phyloP scores from a whole-genome alignment of 768 basidiomycete species.

The Rhodosporidiobolus sp. region DNA sequence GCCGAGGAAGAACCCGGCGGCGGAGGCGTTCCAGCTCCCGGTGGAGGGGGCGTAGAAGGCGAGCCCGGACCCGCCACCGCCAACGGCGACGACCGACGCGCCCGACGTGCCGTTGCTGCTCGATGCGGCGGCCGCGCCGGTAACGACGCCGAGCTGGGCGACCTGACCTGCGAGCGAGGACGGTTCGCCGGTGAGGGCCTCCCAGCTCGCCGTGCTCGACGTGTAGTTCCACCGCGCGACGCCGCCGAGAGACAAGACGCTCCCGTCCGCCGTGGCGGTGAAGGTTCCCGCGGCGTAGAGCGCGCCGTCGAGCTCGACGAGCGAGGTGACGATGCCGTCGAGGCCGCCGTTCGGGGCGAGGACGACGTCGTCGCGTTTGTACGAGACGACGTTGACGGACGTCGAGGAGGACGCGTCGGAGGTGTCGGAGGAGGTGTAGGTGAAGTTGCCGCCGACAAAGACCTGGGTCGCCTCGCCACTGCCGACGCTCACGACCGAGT shows the following conservation, averaged over 20 bases:
- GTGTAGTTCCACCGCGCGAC: slow-evolving; percentile 39
- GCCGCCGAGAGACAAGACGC: slow-evolving; percentile 61
- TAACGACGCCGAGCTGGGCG: slow-evolving; percentile 17
- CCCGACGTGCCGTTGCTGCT: background rate
- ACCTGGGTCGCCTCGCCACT: background rate
- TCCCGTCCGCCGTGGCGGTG: slow-evolving; percentile 67
- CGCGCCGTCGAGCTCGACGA: slow-evolving; percentile 55
- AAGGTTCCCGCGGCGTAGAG: slow-evolving; percentile 89
- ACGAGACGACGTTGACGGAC: slow-evolving; percentile 67
- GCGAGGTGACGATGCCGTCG: slow-evolving; percentile 69
- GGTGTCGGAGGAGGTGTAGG: slow-evolving; percentile 54
- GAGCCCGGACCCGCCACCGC: slow-evolving; percentile 29
- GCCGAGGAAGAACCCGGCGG: slow-evolving; percentile 41
- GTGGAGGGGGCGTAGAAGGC: slow-evolving; percentile 30
- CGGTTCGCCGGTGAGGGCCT: slow-evolving; percentile 15
- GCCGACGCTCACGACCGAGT: slow-evolving; percentile 7
- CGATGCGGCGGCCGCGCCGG: slow-evolving; percentile 11
- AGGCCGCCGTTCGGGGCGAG: slow-evolving; percentile 66
- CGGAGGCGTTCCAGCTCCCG: slow-evolving; percentile 31
- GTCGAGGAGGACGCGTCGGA: slow-evolving; percentile 42
- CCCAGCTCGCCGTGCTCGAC: slow-evolving; percentile 14
- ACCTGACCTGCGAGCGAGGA: background rate
- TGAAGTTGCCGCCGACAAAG: slow-evolving; percentile 66
- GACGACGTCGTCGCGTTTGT: slow-evolving; percentile 55
- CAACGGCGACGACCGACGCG: slow-evolving; percentile 29